Evolutionary conservation across 1,284 basidiomycete species (phyloP), one percentile per base, ranked within the genome.

Genomic region (Coriolopsis trogii): DNA sequence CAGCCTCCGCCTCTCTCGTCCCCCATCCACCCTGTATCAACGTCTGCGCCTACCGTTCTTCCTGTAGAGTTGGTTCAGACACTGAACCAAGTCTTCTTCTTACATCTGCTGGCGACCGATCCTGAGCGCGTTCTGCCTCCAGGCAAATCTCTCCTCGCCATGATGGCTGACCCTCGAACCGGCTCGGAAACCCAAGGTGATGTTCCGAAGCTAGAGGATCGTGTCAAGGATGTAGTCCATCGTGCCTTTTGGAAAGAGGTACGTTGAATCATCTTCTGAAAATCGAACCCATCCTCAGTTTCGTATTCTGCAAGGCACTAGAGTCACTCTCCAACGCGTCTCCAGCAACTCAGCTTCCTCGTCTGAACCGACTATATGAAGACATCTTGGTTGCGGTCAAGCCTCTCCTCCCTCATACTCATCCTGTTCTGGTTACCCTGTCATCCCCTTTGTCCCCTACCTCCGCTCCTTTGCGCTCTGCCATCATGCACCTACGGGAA

Each of bases 161-260:
- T 83, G 67, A 68, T 89, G 69, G 73, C 79, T 18, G 70, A 71
- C 33, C 65, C 74, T 7, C 70, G 67, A 43, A 66, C 68, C 18
- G 58, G 61, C 18, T 34, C 54, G 45, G 45, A 46, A 28, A 57
- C 64, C 38, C 53, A 59, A 28, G 63, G 66, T 12, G 51, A 60
- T 13, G 62, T 63, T 25, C 63, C 72, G 6, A 65, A 65, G 12
- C 56, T 87, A 3, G 73, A 78, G 20, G 70, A 74, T 29, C 75
- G 73, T 53, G 82, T 90, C 6, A 77, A 78, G 52, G 72, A 78
- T 47, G 71, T 79, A 5, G 77, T 80, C 13, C 81, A 84, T 63
- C 71, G 69, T 39, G 85, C 83, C 6, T 90, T 89, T 63, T 90
- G 87, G 87, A 81, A 84, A 36, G 79, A 87, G 74, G 87, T 87